Percentiles rank a stretch among this genome's conserved stretches.
Evolutionary conservation across 345 rosid species (phyloP).

Genomic region (Laguncularia racemosa): DNA sequence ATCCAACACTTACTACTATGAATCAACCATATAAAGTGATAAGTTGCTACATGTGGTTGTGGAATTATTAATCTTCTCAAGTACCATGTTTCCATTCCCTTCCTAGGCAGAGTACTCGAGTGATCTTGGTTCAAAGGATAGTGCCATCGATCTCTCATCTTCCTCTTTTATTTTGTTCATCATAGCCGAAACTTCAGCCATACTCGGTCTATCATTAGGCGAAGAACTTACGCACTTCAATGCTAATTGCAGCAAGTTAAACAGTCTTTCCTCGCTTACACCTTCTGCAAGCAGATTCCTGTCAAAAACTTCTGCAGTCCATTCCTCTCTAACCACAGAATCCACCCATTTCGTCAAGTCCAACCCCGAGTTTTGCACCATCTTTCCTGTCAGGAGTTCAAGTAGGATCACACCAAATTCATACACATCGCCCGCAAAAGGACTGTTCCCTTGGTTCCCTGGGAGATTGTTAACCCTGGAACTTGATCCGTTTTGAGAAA

Average conservation of each 20-base stretch:
- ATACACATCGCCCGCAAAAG: constrained; percentile 6
- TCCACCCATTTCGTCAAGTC: constrained; percentile 16
- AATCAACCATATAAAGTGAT: not conserved
- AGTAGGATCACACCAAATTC: constrained; percentile 14
- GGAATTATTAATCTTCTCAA: no score
- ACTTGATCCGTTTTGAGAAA: not conserved
- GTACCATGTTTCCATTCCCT: no score
- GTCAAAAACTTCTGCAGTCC: constrained; percentile 18
- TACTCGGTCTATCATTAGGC: constrained; percentile 3
- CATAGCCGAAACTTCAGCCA: constrained; percentile 6
- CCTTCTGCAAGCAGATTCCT: not conserved
- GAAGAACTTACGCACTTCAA: constrained; percentile 7
- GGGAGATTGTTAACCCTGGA: not conserved
- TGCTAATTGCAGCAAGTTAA: constrained; percentile 15
- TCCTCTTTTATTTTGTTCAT: constrained; percentile 13
- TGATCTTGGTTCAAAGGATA: not conserved
- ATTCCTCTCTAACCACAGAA: constrained; percentile 8
- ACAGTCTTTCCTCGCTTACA: constrained; percentile 8
- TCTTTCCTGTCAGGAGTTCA: constrained; percentile 11
- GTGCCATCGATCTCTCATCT: constrained; percentile 10
- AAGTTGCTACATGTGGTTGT: no score
- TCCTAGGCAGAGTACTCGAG: not conserved
- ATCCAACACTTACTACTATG: not conserved
- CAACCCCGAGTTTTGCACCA: constrained; percentile 1
- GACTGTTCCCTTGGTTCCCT: not conserved